Conservation (phyloP, 2,329 filamentous ascomycete species). For the Byssochlamys sp. region DNA sequence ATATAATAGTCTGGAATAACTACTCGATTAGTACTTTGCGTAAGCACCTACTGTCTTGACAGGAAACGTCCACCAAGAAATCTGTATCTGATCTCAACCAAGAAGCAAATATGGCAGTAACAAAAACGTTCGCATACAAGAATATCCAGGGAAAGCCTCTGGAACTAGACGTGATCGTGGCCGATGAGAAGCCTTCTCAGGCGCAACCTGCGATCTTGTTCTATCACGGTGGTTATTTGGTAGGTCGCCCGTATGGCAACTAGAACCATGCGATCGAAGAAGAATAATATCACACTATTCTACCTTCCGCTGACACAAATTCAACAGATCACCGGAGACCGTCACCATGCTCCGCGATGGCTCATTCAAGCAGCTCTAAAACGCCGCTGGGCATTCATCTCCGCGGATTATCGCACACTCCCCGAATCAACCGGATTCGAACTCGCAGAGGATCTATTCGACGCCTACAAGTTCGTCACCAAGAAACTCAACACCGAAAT, state of each 20-base stretch:
- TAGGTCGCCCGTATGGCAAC: neutral
- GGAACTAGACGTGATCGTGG: neutral
- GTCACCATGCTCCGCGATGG: neutral
- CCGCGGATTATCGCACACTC: conserved; percentile 1
- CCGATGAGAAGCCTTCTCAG: neutral
- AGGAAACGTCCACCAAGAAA: no score
- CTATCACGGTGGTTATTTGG: conserved; percentile 2
- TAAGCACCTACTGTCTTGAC: no score
- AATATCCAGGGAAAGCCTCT: neutral
- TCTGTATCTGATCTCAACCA: neutral
- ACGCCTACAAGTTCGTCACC: conserved; percentile 1
- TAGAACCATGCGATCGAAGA: neutral
- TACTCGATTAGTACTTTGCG: neutral
- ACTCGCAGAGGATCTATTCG: neutral
- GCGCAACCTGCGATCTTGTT: neutral
- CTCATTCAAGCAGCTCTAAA: conserved; percentile 1
- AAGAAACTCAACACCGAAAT: neutral
- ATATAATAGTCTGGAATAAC: neutral
- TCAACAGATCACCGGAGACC: conserved; percentile 2
- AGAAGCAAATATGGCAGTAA: neutral
- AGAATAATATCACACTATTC: neutral
- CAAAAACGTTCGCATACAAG: neutral
- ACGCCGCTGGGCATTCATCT: conserved; percentile 3
- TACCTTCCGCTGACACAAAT: neutral
- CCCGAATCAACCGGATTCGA: conserved; percentile 2